A percentile compares a stretch with the other conserved stretches of the same genome.
Evolutionary conservation across 345 rosid genomes (phyloP).

Genomic region (Rhodamnia rubescens): DNA sequence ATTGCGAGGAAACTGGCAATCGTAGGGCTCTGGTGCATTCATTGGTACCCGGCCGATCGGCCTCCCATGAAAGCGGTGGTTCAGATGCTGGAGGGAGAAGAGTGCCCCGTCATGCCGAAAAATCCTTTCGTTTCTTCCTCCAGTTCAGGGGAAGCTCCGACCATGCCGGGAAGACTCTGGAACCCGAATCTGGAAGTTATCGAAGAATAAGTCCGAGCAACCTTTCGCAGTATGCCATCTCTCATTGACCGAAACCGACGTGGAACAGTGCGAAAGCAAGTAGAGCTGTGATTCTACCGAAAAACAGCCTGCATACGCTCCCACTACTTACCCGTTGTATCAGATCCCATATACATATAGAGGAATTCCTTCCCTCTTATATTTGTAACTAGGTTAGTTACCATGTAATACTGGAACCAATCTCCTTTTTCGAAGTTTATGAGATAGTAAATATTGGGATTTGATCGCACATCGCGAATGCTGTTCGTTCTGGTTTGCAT

Average conservation of each 20-base stretch:
- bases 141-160: background rate
- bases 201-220: background rate
- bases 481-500: background rate
- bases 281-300: background rate
- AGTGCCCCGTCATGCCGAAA: background rate
- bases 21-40: conserved; percentile 7
- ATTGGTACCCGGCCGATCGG: conserved; percentile 7
- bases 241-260: background rate
- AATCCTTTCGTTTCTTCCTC: conserved; percentile 9
- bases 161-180: background rate
- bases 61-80: background rate
- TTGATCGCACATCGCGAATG: background rate
- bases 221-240: background rate
- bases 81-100: background rate
- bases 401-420: background rate
- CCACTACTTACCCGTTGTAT: background rate
- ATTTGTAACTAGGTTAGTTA: background rate
- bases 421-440: background rate
- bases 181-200: background rate
- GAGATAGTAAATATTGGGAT: background rate
- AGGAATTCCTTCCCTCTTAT: background rate
- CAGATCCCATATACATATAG: background rate
- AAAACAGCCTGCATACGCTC: background rate
- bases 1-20: conserved; percentile 11
- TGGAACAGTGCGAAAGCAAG: background rate